Conservation (phyloP, 2,329 filamentous ascomycete genomes). For the Teratosphaeria zuluensis region DNA sequence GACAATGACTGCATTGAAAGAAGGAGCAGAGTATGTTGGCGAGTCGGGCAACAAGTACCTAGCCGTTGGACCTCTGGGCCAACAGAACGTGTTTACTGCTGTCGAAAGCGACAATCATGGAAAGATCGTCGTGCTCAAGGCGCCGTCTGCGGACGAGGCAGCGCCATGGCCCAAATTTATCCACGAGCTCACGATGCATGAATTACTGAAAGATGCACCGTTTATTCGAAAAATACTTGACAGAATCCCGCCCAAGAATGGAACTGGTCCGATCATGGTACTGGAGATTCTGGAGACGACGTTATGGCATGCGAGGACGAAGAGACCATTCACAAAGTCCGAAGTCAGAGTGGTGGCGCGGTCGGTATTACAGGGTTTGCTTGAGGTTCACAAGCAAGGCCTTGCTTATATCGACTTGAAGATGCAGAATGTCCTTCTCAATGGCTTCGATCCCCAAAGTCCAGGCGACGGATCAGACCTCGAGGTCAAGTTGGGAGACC, state of each 20-base stretch:
- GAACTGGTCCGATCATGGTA: conserved; percentile 16
- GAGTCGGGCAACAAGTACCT: conserved; percentile 20
- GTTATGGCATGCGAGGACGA: conserved; percentile 17
- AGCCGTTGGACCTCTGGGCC: conserved; percentile 18
- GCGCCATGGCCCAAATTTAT: conserved; percentile 16
- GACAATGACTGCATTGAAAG: conserved; percentile 5
- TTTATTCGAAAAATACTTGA: conserved; percentile 18
- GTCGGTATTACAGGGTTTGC: conserved; percentile 14
- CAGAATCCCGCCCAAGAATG: conserved; percentile 14
- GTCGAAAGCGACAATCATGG: conserved; percentile 12
- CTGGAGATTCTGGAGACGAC: conserved; percentile 19
- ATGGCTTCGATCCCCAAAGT: conserved; percentile 13
- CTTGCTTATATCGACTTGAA: conserved; percentile 23
- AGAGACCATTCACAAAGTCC: conserved; percentile 15
- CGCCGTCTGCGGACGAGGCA: conserved; percentile 13
- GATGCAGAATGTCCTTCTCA: conserved; percentile 22
- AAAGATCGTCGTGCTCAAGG: conserved; percentile 19
- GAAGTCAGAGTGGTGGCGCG: conserved; percentile 16
- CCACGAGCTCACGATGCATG: conserved; percentile 24
- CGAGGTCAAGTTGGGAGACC: conserved; percentile 17
- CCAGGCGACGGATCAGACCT: conserved; percentile 11
- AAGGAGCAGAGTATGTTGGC: conserved; percentile 14
- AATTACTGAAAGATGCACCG: conserved; percentile 17
- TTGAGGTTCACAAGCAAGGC: conserved; percentile 16
- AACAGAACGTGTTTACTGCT: conserved; percentile 21